These are phyloP conservation scores for Mycocentrospora acerina DNA, from an alignment of 2,329 filamentous ascomycete genomes.

Conservation along the genomic window DNA sequence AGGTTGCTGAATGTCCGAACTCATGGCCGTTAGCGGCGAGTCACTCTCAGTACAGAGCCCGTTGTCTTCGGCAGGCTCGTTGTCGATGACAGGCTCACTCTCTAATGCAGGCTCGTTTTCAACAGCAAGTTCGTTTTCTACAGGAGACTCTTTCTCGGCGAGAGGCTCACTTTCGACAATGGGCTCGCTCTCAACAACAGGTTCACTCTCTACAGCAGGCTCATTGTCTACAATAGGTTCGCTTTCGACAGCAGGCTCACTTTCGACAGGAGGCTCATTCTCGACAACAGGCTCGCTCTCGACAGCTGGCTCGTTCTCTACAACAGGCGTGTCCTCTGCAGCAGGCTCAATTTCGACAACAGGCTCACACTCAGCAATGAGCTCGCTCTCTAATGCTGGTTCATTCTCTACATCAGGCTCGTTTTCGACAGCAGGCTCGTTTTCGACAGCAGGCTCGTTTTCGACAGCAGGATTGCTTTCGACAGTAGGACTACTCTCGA, in stretches of 20 bases:
- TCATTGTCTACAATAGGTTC: background rate
- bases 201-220: no score
- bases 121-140: background rate
- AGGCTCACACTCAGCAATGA: no score
- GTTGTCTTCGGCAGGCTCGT: background rate
- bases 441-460: background rate
- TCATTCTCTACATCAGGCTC: constrained; percentile 1
- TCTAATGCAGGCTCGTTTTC: no score
- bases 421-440: background rate
- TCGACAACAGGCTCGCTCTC: constrained; percentile 3
- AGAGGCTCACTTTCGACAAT: background rate
- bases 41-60: constrained; percentile 1
- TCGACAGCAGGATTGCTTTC: background rate
- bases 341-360: background rate
- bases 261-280: constrained; percentile 1
- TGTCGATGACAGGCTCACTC: background rate
- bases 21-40: no score
- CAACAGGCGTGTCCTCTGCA: background rate
- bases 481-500: no score
- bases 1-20: no score
- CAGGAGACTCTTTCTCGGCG: constrained; percentile 1
- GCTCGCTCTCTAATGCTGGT: background rate
- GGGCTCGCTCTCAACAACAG: background rate
- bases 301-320: background rate
- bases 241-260: background rate